Conservation (phyloP, 352 stramenopile genomes). For the Nothophytophthora sp. region DNA sequence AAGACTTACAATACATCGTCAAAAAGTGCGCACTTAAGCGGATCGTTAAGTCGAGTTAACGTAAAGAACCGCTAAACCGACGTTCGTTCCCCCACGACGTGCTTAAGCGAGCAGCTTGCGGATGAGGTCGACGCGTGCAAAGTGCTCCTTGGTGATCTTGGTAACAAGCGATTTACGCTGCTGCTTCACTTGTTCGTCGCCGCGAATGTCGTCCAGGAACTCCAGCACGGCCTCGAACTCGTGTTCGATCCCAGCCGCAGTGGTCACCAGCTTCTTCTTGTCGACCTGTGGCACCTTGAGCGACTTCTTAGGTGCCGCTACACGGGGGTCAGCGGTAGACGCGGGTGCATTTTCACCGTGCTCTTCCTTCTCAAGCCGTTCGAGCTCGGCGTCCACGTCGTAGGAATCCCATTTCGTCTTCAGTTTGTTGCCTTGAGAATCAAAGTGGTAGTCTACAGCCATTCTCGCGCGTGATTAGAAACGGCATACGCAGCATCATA, state of each 20-base stretch:
- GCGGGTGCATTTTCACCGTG: constrained; percentile 1
- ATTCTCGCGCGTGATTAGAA: not conserved
- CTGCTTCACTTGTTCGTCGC: constrained; percentile 64
- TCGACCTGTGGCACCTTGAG: constrained; percentile 17
- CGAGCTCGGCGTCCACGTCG: constrained; percentile 77
- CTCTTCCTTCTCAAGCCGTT: constrained; percentile 65
- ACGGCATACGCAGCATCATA: not conserved
- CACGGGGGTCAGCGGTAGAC: not conserved
- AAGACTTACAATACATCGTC: too few relatives aligned
- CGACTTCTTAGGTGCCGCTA: constrained; percentile 5
- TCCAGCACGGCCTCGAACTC: constrained; percentile 80
- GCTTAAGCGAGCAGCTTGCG: constrained; percentile 29
- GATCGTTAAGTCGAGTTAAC: too few relatives aligned
- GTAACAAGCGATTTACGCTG: constrained; percentile 67
- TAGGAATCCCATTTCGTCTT: constrained; percentile 88
- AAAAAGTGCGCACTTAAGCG: too few relatives aligned
- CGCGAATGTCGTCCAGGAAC: constrained; percentile 73
- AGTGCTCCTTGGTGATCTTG: constrained; percentile 71
- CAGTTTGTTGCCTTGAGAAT: constrained; percentile 85
- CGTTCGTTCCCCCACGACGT: too few relatives aligned
- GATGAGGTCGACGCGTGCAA: constrained; percentile 66
- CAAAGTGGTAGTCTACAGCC: constrained; percentile 80
- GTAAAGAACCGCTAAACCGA: too few relatives aligned
- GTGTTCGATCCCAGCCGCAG: constrained; percentile 58
- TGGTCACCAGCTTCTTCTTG: constrained; percentile 45